Percentiles rank a stretch among this genome's conserved stretches.
These are phyloP conservation scores for Zymoseptoria pseudotritici DNA, from an alignment of 2,329 filamentous ascomycete genomes.

Conservation along the genomic window DNA sequence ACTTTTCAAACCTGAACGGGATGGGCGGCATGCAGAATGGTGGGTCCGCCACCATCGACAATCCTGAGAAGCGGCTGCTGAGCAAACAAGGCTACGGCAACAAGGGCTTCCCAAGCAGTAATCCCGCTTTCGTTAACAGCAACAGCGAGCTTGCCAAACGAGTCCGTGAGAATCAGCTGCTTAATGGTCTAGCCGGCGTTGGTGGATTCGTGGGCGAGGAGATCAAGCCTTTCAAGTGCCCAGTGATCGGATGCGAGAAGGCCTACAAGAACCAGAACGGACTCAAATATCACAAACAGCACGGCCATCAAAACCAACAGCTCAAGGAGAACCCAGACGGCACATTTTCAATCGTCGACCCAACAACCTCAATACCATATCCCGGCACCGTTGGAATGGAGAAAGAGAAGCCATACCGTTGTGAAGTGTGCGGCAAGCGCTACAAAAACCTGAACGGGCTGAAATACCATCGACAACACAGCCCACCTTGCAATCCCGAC, in stretches of 20 bases:
- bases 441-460: constrained; percentile 99
- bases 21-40: constrained; percentile 52
- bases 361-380: constrained; percentile 87
- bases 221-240: constrained; percentile 95
- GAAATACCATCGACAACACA: constrained; percentile 75
- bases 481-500: constrained; percentile 83
- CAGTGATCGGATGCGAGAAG: constrained; percentile 97
- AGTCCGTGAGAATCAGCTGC: constrained; percentile 57
- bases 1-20: constrained; percentile 39
- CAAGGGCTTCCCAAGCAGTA: constrained; percentile 35
- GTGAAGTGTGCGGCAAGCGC: constrained; percentile 91
- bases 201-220: constrained; percentile 63
- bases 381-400: constrained; percentile 98
- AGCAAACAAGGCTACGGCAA: constrained; percentile 62
- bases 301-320: constrained; percentile 94
- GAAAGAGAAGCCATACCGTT: constrained; percentile 98
- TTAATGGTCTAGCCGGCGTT: constrained; percentile 45
- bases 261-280: constrained; percentile 99
- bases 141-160: constrained; percentile 67
- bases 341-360: constrained; percentile 96
- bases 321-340: constrained; percentile 94
- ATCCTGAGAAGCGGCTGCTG: constrained; percentile 88
- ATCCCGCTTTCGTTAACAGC: constrained; percentile 55
- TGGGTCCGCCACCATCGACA: constrained; percentile 60
- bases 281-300: constrained; percentile 80